A percentile compares a stretch with the other conserved stretches of the same genome.
Conservation (phyloP, 2,329 filamentous ascomycete species). For the Penicillium olsonii region DNA sequence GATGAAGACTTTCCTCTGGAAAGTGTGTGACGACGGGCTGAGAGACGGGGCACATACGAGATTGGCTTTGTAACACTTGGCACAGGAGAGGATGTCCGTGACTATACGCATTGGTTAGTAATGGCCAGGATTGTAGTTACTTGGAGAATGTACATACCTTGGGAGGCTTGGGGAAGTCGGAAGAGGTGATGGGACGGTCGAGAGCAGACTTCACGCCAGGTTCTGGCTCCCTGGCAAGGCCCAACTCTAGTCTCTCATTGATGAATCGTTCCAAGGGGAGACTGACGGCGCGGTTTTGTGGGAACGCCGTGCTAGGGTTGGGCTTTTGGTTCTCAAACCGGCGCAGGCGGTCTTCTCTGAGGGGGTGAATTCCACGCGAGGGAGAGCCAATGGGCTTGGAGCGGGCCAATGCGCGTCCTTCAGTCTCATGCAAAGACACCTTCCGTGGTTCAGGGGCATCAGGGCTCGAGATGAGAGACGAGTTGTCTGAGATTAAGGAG, state of each 20-base stretch:
- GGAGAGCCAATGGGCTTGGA: conserved; percentile 17
- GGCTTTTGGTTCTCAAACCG: conserved; percentile 29
- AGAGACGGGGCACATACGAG: conserved; percentile 4
- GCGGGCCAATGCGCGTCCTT: conserved; percentile 24
- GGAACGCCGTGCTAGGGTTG: conserved; percentile 23
- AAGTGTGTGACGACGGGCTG: conserved; percentile 15
- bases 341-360: conserved; percentile 35
- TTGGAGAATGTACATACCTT: neutral
- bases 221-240: conserved; percentile 22
- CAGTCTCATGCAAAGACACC: conserved; percentile 30
- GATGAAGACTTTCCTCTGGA: conserved; percentile 21
- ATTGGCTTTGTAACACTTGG: conserved; percentile 4
- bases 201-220: conserved; percentile 14
- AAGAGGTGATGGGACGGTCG: conserved; percentile 26
- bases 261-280: conserved; percentile 43
- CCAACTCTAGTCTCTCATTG: conserved; percentile 37
- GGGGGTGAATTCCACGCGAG: conserved; percentile 26
- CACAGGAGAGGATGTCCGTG: neutral
- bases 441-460: conserved; percentile 28
- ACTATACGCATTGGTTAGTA: neutral
- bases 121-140: neutral
- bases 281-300: conserved; percentile 37
- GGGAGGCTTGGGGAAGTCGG: conserved; percentile 18
- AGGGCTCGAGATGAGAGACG: conserved; percentile 34
- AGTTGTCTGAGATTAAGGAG: conserved; percentile 33